Conservation (phyloP, 257 asterid species). For the Eucommia ulmoides region DNA sequence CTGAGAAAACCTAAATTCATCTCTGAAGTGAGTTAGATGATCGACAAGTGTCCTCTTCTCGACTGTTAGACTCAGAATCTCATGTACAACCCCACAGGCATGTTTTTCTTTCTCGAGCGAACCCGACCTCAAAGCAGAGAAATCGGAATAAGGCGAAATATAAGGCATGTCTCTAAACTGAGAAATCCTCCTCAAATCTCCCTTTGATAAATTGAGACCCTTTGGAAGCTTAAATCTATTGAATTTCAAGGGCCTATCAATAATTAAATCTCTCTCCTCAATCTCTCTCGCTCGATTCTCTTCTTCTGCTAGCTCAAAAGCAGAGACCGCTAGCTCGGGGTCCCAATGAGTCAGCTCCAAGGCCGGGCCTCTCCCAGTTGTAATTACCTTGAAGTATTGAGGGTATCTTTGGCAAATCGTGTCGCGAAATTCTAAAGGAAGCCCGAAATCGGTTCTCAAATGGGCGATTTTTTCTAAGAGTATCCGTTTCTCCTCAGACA, state of each 20-base stretch:
- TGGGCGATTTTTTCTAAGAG: conserved; percentile 89
- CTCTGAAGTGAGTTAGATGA: conserved; percentile 88
- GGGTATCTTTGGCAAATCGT: conserved; percentile 88
- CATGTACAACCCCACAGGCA: conserved; percentile 82
- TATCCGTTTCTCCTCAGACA: conserved; percentile 82
- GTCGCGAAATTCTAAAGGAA: conserved; percentile 70
- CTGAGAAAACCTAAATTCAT: conserved; percentile 91
- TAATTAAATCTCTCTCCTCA: conserved; percentile 71
- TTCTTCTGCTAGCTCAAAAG: conserved; percentile 89
- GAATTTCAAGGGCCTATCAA: conserved; percentile 64
- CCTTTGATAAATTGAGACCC: conserved; percentile 78
- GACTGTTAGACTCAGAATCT: conserved; percentile 82
- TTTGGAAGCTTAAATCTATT: conserved; percentile 71
- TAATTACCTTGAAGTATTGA: conserved; percentile 70
- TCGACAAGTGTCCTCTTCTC: conserved; percentile 96
- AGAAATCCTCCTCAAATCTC: conserved; percentile 80
- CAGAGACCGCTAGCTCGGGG: conserved; percentile 85
- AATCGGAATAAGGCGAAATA: conserved; percentile 83
- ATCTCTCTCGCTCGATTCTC: conserved; percentile 49
- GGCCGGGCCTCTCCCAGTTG: conserved; percentile 74
- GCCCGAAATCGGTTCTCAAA: conserved; percentile 77
- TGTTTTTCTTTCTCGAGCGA: conserved; percentile 73
- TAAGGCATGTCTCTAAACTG: conserved; percentile 75
- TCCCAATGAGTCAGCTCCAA: conserved; percentile 92
- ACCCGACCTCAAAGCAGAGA: conserved; percentile 62